Evolutionary conservation across 306 rosid species (phyloP).

Genomic region (Macrotyloma uniflorum): DNA sequence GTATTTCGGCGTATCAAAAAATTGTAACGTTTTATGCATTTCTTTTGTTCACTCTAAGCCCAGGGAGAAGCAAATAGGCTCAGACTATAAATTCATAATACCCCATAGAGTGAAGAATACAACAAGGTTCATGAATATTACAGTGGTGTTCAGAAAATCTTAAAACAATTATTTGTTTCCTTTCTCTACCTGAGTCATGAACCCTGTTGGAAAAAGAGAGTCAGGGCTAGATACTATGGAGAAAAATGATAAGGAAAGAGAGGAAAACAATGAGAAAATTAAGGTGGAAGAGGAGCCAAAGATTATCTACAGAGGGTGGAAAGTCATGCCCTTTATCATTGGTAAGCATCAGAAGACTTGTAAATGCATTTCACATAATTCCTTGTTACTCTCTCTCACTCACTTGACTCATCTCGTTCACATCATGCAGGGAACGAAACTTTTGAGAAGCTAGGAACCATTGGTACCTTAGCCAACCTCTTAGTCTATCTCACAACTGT

Average conservation of each 20-base stretch:
- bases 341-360: constrained; percentile 47
- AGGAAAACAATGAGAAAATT: constrained; percentile 43
- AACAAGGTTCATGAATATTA: neutral
- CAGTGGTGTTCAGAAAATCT: neutral
- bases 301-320: constrained; percentile 79
- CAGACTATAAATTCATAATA: neutral
- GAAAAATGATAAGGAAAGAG: constrained; percentile 32
- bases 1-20: too few species aligned
- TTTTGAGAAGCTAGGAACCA: constrained; percentile 86
- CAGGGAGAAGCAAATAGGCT: neutral
- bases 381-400: neutral
- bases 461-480: constrained; percentile 78
- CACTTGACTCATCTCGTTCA: neutral
- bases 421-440: constrained; percentile 83
- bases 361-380: neutral
- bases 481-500: constrained; percentile 74
- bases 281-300: constrained; percentile 35
- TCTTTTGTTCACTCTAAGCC: neutral
- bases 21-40: neutral
- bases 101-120: neutral
- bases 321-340: constrained; percentile 81
- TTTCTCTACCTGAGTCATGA: neutral
- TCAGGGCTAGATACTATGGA: constrained; percentile 28
- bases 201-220: neutral
- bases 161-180: neutral